A percentile compares a stretch with the other conserved stretches of the same genome.
These are phyloP conservation scores for Phalaenopsis equestris DNA, from an alignment of 106 monocot species.

Conservation along the genomic window DNA sequence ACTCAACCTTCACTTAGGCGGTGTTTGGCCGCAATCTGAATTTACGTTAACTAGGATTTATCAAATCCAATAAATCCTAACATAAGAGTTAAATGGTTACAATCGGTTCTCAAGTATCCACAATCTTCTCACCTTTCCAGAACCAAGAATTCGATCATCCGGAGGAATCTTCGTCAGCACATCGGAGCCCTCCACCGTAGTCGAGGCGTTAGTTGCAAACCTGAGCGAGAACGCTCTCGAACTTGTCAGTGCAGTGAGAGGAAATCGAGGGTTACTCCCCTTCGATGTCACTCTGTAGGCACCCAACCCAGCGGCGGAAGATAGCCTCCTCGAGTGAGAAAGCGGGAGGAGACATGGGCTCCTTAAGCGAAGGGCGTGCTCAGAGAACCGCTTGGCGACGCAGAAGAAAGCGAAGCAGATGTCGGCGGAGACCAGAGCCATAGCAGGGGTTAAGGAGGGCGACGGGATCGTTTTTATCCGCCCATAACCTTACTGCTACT, in stretches of 20 bases:
- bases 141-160: constrained; percentile 54
- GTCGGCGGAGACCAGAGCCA: constrained; percentile 33
- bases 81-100: background rate
- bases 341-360: background rate
- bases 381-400: constrained; percentile 19
- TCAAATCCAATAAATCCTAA: background rate
- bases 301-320: background rate
- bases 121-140: constrained; percentile 41
- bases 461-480: too few species aligned
- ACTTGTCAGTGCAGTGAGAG: background rate
- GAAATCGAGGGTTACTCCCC: background rate
- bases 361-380: background rate
- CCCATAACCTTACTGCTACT: too few species aligned
- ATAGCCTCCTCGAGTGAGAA: background rate
- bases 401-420: constrained; percentile 27
- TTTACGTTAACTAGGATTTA: too few species aligned
- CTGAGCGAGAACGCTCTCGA: constrained; percentile 12
- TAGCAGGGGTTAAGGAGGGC: constrained; percentile 10
- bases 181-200: constrained; percentile 31
- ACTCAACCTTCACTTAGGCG: background rate
- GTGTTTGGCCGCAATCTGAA: too few species aligned
- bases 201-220: constrained; percentile 25
- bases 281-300: background rate
- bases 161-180: constrained; percentile 39
- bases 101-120: background rate